Percentiles rank a stretch among this genome's conserved stretches.
phyloP scores from a whole-genome alignment of 768 basidiomycete species.

The Phlegmacium glaucopus region DNA sequence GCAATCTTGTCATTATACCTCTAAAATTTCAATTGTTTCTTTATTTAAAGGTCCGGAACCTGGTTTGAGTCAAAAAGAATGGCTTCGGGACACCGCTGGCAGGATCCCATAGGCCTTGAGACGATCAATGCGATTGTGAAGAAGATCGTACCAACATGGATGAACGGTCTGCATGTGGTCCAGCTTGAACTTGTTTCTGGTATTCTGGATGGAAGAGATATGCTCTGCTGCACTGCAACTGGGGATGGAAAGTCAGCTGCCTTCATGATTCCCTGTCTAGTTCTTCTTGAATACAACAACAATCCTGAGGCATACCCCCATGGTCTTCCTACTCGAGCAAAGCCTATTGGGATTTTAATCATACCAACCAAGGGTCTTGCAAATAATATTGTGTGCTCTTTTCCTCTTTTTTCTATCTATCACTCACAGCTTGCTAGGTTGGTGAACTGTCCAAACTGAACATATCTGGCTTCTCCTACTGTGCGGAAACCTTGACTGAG shows the following conservation, averaged over 20 bases:
- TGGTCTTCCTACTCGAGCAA: slow-evolving; percentile 9
- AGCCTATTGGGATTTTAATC: slow-evolving; percentile 17
- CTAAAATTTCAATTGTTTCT: not conserved
- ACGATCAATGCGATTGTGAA: slow-evolving; percentile 14
- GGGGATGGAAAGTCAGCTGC: slow-evolving; percentile 10
- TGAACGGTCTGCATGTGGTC: slow-evolving; percentile 8
- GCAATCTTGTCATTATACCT: not conserved
- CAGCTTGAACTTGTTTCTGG: slow-evolving; percentile 10
- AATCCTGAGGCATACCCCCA: slow-evolving; percentile 7
- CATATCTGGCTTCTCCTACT: slow-evolving; percentile 5
- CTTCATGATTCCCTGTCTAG: slow-evolving; percentile 12
- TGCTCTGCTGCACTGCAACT: slow-evolving; percentile 3
- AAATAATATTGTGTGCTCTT: slow-evolving; percentile 18
- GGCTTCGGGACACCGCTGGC: slow-evolving; percentile 6
- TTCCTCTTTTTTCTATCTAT: not conserved
- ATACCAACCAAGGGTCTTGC: slow-evolving; percentile 23
- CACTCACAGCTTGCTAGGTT: slow-evolving; percentile 1
- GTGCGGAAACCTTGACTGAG: slow-evolving; percentile 6
- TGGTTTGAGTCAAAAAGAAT: not conserved
- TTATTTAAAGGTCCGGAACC: not conserved
- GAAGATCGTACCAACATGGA: slow-evolving; percentile 12
- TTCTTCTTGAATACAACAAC: slow-evolving; percentile 9
- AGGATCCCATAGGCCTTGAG: slow-evolving; percentile 5
- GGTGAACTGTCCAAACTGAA: slow-evolving; percentile 8
- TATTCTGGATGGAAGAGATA: slow-evolving; percentile 11